phyloP scores from a whole-genome alignment of 192 early-diverging fungal species.

The Mortierella claussenii region DNA sequence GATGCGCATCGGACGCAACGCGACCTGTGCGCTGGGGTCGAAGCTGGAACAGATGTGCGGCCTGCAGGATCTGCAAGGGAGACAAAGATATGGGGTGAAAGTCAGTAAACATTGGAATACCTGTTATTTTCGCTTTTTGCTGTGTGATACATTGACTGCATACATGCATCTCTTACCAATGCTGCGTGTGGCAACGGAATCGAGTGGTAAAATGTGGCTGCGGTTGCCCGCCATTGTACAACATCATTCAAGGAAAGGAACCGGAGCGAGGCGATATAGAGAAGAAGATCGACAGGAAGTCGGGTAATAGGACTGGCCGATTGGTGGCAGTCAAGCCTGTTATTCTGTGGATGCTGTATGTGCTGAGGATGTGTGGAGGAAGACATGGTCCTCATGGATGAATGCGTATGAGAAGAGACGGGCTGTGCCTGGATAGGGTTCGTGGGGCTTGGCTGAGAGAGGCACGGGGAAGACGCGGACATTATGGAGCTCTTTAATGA shows the following conservation, averaged over 20 bases:
- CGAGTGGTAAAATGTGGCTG: slow-evolving; percentile 30
- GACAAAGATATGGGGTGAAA: background rate
- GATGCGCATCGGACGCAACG: too few relatives aligned
- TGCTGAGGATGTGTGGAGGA: background rate
- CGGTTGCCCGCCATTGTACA: slow-evolving; percentile 43
- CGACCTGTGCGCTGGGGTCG: slow-evolving; percentile 23
- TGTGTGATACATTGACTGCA: too few relatives aligned
- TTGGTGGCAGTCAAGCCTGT: background rate
- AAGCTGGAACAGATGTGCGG: slow-evolving; percentile 37
- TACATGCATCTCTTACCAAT: slow-evolving; percentile 44
- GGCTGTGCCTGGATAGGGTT: too few relatives aligned
- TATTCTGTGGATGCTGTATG: background rate
- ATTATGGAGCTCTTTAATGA: too few relatives aligned
- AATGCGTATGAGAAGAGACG: too few relatives aligned
- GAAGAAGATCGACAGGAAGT: slow-evolving; percentile 35
- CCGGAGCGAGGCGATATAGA: slow-evolving; percentile 40
- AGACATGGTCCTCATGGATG: too few relatives aligned
- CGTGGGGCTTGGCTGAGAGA: too few relatives aligned
- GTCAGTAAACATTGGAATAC: background rate
- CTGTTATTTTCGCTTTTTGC: background rate
- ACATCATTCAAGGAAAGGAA: slow-evolving; percentile 43
- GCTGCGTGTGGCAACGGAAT: slow-evolving; percentile 35
- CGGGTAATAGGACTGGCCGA: slow-evolving; percentile 18
- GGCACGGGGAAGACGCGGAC: too few relatives aligned
- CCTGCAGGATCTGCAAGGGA: slow-evolving; percentile 32